These are phyloP conservation scores for Hyaloscypha finlandica DNA, from an alignment of 495 filamentous ascomycete genomes.

Conservation along the genomic window DNA sequence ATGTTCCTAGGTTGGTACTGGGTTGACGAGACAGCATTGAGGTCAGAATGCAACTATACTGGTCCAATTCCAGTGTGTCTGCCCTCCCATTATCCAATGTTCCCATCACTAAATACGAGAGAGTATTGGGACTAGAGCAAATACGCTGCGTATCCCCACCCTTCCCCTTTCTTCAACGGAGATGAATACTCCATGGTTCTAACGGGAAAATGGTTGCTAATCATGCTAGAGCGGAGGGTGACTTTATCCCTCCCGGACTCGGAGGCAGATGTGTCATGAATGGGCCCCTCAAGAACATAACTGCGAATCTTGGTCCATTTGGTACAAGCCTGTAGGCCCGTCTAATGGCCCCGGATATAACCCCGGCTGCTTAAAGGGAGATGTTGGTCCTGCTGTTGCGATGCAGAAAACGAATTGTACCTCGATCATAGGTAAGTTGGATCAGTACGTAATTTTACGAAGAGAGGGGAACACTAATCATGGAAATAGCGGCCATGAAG, in stretches of 20 bases:
- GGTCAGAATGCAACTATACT: conserved; percentile 69
- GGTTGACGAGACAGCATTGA: conserved; percentile 67
- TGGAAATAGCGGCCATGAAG: too few species aligned
- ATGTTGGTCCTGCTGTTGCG: conserved; percentile 50
- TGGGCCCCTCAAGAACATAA: conserved; percentile 57
- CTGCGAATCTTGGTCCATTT: conserved; percentile 55
- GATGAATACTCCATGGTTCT: conserved; percentile 59
- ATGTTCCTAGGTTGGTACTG: conserved; percentile 73
- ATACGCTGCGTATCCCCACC: conserved; percentile 47
- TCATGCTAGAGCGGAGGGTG: conserved; percentile 17
- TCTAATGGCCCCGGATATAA: conserved; percentile 43
- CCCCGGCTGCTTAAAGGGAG: conserved; percentile 67
- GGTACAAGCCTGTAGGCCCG: conserved; percentile 25
- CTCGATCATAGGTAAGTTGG: conserved; percentile 45
- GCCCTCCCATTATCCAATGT: not conserved
- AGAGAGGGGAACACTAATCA: too few species aligned
- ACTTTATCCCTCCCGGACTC: conserved; percentile 42
- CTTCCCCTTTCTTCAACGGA: conserved; percentile 67
- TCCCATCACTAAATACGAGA: not conserved
- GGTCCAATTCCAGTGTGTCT: conserved; percentile 39
- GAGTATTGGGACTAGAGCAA: conserved; percentile 54
- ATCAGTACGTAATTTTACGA: conserved; percentile 32
- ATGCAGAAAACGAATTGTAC: conserved; percentile 52
- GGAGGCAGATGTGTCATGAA: conserved; percentile 67
- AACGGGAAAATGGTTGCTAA: conserved; percentile 47